A percentile compares a stretch with the other conserved stretches of the same genome.
phyloP scores from a whole-genome alignment of 371 early-diverging fungal species.

The Circinella umbellata region DNA sequence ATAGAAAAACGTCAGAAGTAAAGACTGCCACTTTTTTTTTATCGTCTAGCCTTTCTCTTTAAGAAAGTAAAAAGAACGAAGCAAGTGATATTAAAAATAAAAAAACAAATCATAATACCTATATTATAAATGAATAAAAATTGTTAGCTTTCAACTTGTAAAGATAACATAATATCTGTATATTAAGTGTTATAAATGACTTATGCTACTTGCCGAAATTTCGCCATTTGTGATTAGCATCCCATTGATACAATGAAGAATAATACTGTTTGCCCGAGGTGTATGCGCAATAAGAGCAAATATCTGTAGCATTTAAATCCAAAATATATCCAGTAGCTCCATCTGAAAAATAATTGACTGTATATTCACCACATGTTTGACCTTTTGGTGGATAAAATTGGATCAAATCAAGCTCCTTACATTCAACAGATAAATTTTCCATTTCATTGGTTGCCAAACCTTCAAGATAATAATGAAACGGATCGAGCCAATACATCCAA shows the following conservation, averaged over 20 bases:
- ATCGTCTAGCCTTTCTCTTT: conserved; percentile 32
- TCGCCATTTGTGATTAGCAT: conserved; percentile 64
- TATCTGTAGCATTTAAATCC: conserved; percentile 41
- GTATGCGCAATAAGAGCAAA: conserved; percentile 67
- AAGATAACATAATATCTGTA: no score
- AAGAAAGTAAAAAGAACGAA: conserved; percentile 34
- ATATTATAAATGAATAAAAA: no score
- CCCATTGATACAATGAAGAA: conserved; percentile 51
- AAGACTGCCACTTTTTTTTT: no score
- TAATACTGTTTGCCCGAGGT: conserved; percentile 56
- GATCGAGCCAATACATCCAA: no score
- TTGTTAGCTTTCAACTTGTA: no score
- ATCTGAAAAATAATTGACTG: conserved; percentile 41
- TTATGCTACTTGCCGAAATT: conserved; percentile 68
- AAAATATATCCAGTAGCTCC: conserved; percentile 59
- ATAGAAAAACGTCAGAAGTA: no score
- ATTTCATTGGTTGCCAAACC: conserved; percentile 70
- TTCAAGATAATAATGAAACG: conserved; percentile 71
- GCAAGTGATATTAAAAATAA: conserved; percentile 51
- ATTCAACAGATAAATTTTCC: conserved; percentile 45
- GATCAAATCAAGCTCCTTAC: conserved; percentile 50
- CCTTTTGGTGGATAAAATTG: conserved; percentile 57
- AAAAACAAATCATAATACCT: conserved; percentile 58
- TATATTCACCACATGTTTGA: conserved; percentile 61
- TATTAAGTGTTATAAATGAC: no score